These are phyloP conservation scores for Sphaerulina musiva DNA, from an alignment of 2,329 filamentous ascomycete species.

Conservation along the genomic window DNA sequence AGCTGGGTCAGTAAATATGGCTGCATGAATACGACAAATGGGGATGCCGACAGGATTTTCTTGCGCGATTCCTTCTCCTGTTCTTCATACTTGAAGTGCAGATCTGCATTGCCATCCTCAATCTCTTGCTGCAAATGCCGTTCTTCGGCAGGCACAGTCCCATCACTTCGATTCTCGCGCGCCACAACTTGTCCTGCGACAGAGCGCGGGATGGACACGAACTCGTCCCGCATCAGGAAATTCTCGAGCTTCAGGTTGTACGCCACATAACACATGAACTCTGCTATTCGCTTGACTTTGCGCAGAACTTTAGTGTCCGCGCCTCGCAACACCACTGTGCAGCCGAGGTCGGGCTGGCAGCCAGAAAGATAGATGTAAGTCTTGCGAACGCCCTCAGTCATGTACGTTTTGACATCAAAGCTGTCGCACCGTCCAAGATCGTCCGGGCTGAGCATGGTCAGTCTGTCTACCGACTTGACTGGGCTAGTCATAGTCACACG, in stretches of 20 bases:
- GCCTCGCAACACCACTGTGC: slow-evolving; percentile 86
- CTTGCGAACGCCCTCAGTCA: slow-evolving; percentile 78
- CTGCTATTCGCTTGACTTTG: slow-evolving; percentile 84
- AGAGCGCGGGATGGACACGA: slow-evolving; percentile 66
- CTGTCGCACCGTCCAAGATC: slow-evolving; percentile 73
- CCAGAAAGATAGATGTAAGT: slow-evolving; percentile 95
- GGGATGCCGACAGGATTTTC: slow-evolving; percentile 87
- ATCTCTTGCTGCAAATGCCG: slow-evolving; percentile 14
- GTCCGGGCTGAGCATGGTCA: slow-evolving; percentile 62
- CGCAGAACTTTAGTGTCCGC: slow-evolving; percentile 63
- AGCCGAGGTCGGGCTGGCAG: slow-evolving; percentile 81
- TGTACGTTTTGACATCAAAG: slow-evolving; percentile 93
- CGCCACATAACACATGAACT: slow-evolving; percentile 98
- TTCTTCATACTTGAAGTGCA: slow-evolving; percentile 79
- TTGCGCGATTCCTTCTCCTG: slow-evolving; percentile 91
- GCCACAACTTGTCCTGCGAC: slow-evolving; percentile 36
- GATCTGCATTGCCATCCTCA: slow-evolving; percentile 10
- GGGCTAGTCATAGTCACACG: slow-evolving; percentile 86
- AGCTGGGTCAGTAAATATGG: slow-evolving; percentile 90
- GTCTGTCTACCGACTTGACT: slow-evolving; percentile 90
- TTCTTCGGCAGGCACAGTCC: slow-evolving; percentile 6
- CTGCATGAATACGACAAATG: slow-evolving; percentile 91
- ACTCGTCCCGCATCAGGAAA: slow-evolving; percentile 87
- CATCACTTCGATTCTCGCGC: slow-evolving; percentile 15
- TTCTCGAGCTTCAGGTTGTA: slow-evolving; percentile 97